Evolutionary conservation across 148 eudicot genomes (phyloP), one percentile per base, ranked within the genome.

Genomic region (Limonium bicolor): DNA sequence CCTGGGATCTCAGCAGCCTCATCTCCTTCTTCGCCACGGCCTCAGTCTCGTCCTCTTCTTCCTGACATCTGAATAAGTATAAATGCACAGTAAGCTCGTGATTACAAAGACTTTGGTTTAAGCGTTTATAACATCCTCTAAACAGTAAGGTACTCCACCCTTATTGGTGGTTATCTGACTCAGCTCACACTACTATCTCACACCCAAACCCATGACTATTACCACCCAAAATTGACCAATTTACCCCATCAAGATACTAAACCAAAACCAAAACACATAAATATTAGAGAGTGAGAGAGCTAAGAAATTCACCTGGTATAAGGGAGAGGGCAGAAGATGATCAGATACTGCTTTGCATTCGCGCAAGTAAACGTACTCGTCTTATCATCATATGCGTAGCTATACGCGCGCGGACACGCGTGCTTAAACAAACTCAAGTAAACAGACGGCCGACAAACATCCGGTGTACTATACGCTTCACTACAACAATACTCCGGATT

Each of bases 321-420:
- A 16, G 99, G 99, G 35, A 60, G 60, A 0, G 99, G 99, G 56
- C 99, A 90, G 53, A 90, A 90, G 35, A 90, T 62, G 65, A 90
- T 67, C 10, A 55, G 40, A 23, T 90, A 90, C 59, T 80, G 80
- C 42, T 90, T 86, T 0, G 99, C 88, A 2, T 60, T 36, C 2
- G 69, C 67, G 51, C 99, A 90, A 19, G 95, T 90, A 42, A 90
- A 90, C 10, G 95, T 90, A 36, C 99, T 90, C 2, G 99, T 90
- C 71, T 66, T 75, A 38, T 90, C 99, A 65, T 90, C 99, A 43
- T 90, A 90, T 6, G 99, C 99, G 20, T 90, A 90, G 52, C 99
- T 90, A 45, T 90, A 90, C 6, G 95, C 62, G 7, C 99, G 63
- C 1, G 99, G 99, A 35, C 99, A 90, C 17, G 82, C 88, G 33